Evolutionary conservation across 2,329 filamentous ascomycete species (phyloP), one percentile per base, ranked within the genome.

Genomic region (Paraphaeosphaeria sporulosa): DNA sequence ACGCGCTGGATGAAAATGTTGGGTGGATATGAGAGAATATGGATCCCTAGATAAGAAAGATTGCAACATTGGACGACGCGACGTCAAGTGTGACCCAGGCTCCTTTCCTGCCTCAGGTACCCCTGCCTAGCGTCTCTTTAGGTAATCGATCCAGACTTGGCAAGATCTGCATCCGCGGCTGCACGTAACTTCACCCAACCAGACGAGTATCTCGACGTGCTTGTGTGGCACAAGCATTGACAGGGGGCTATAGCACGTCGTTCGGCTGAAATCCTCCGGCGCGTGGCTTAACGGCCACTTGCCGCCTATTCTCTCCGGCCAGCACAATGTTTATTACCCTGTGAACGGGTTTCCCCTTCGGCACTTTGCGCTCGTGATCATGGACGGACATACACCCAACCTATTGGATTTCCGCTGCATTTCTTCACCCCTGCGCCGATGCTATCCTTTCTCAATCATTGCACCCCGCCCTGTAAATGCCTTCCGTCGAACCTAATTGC

Each of bases 41-140:
- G 40, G 38, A 44, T 52, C 49, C 49, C 51, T 44, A 54, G 51
- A 44, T 54, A 54, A 44, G 25, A 32, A 51, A 30, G 38, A 42
- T 52, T 52, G 49, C 49, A 52, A 52, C 49, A 27, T 52, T 42
- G 13, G n/a, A 42, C 13, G 49, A 42, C 12, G 21, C 49, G 49
- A 42, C 19, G 34, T 52, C 36, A 19, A 21, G 27, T 30, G 27
- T 30, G 4, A 12, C 10, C 4, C 44, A 27, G 4, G 13, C n/a
- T 42, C 23, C 23, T 52, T 36, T 40, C 49, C 42, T 30, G 49
- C 49, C 36, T 42, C 36, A 13, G 8, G 7, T 4, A 30, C 19
- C 44, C 44, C 44, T 47, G 44, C 3, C 23, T 52, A 52, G 49
- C 21, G 49, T 21, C 4, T 10, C 21, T 9, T 52, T 42, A 52